Base-by-base conservation (phyloP, 1,139 yeast species). In the Zygosaccharomyces sapae region DNA sequence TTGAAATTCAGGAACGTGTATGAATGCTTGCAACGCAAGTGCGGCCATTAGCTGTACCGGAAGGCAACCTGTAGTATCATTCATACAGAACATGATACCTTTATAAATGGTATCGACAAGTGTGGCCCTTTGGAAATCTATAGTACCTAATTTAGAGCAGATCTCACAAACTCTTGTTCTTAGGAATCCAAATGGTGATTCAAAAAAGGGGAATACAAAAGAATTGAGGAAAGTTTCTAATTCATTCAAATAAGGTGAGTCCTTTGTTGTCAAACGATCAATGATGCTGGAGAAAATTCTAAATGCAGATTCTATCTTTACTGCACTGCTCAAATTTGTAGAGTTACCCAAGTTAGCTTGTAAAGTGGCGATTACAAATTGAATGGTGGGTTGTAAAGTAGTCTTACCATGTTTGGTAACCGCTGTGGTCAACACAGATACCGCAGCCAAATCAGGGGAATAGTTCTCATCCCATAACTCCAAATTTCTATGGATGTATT, bases 11-110 rank as follows among this genome's bases (percentile, higher is more conserved):
- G 79, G 81, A 47, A 81, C 76, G 37, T 75, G 75, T 45, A 87
- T 75, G 61, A 84, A 83, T 1, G 94, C 80, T 68, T 90, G 97
- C 46, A 92, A 73, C 0, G 96, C 92, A 51, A 89, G 71, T 0
- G 96, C 88, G 22, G 92, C 89, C 61, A 88, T 86, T 42, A 92
- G 76, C 60, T 83, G 84, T 3, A 89, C 87, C 0, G 96, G 96
- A 46, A 92, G 71, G 50, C 81, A 73, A 38, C 70, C 71, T 25
- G 72, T 71, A 24, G 67, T 68, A 51, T 76, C 77, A 41, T 71
- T 68, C 54, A 90, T 80, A 57, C 86, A 79, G 8, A 71, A 61
- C 54, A 89, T 68, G 6, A 89, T 77, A 33, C 90, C 88, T 48
- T 81, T 78, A 65, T 82, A 88, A 29, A 88, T 68, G 3, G 66